Base-by-base conservation (phyloP, 192 early-diverging fungal species). In the Backusella westeae region DNA sequence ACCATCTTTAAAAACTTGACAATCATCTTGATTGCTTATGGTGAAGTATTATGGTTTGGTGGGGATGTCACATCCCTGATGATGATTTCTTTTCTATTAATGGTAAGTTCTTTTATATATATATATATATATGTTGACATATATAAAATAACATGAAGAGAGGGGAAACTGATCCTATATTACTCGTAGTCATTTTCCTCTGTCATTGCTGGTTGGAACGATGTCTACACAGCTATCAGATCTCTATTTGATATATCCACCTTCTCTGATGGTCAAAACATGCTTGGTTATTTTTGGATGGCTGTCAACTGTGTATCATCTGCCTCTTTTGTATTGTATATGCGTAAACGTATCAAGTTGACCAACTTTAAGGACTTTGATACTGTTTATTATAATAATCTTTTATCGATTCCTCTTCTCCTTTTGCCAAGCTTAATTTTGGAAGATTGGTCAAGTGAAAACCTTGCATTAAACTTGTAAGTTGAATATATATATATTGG, bases 1-100 rank as follows among this genome's bases (percentile, higher is more conserved):
- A 99, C 96, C 26, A 92, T 99, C 56, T 97, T 98, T 85, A 99
- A 99, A 84, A 99, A 99, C 87, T 77, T 97, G 79, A 98, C 96
- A 26, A 98, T 98, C 78, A 96, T 97, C 79, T 80, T 95, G 29
- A 97, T 97, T 76, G 97, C 97, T 12, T 97, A 95, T 77, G 93
- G 91, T 52, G 96, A 99, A 80, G 91, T 90, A 23, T 81, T 89
- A 49, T 92, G 93, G 83, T 93, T 97, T 75, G 85, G 86, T 26
- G 94, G 94, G 10, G 83, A 84, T 9, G 93, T 99, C 15, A 94
- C 95, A 0, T 82, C 86, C 71, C 71, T 93, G 73, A 96, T 96
- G 86, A 78, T 96, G 23, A 69, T 89, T 2, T 91, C 93, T 46
- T 97, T 99, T 80, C 49, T 79, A 10, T 83, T 98, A 71, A 95